These are phyloP conservation scores for Beauveria australis DNA, from an alignment of 2,329 filamentous ascomycete genomes.

Conservation along the genomic window DNA sequence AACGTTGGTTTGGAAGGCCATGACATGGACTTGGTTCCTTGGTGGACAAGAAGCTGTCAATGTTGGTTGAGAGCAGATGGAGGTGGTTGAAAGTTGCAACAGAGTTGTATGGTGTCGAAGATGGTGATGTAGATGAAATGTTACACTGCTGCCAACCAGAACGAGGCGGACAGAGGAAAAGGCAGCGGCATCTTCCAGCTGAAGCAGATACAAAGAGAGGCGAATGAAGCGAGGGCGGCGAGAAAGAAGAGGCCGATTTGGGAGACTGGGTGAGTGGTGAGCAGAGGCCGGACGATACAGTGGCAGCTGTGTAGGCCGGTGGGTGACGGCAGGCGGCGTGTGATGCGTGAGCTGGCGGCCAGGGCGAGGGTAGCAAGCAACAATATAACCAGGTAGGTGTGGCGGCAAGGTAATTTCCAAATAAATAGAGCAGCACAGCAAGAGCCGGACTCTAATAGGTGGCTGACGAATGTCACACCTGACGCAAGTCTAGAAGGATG, in stretches of 20 bases:
- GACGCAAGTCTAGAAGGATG: not conserved
- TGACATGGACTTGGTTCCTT: slow-evolving; percentile 19
- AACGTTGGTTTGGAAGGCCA: slow-evolving; percentile 47
- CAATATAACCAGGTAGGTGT: no score
- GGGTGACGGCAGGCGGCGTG: not conserved
- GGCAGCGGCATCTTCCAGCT: not conserved
- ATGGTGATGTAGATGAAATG: not conserved
- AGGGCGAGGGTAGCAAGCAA: not conserved
- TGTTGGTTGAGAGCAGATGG: not conserved
- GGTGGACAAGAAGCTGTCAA: not conserved
- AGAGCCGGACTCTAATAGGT: slow-evolving; percentile 4
- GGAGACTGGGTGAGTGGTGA: not conserved
- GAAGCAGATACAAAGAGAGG: not conserved
- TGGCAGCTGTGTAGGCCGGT: no score
- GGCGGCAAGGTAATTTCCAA: not conserved
- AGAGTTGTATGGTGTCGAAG: not conserved
- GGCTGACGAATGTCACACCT: not conserved
- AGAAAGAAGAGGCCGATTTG: not conserved
- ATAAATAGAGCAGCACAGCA: not conserved
- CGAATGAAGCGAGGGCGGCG: not conserved
- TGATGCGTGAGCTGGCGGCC: not conserved
- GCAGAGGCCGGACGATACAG: not conserved
- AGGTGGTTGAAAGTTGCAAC: not conserved
- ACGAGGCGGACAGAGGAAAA: not conserved
- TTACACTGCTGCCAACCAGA: not conserved